Conservation (phyloP, 352 stramenopile genomes). For the Globisporangium splendens region DNA sequence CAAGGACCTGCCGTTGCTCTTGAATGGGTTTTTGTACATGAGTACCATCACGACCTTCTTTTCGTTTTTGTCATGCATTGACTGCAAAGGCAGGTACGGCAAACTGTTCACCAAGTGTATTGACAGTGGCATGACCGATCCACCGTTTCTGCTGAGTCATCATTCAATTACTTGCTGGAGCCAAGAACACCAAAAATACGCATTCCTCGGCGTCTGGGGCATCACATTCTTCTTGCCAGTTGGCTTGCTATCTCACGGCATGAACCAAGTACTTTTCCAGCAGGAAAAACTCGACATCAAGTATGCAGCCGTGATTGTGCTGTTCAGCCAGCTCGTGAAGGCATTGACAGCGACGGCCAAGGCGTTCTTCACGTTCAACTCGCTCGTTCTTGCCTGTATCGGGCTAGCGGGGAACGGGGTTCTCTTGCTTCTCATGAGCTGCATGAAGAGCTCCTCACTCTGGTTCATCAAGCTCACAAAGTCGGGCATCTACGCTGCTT, state of each 20-base stretch:
- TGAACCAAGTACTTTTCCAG: slow-evolving; percentile 66
- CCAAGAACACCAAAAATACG: slow-evolving; percentile 31
- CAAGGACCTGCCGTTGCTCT: slow-evolving; percentile 46
- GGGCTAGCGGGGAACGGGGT: slow-evolving; percentile 32
- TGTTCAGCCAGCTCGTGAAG: slow-evolving; percentile 55
- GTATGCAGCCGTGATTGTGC: slow-evolving; percentile 47
- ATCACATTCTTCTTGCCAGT: slow-evolving; percentile 60
- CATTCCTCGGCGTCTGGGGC: slow-evolving; percentile 51
- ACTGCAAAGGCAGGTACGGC: slow-evolving; percentile 22
- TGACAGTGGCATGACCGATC: not conserved
- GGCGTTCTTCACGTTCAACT: slow-evolving; percentile 47
- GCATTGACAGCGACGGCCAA: slow-evolving; percentile 32
- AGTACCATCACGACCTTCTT: slow-evolving; percentile 59
- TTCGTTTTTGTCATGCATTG: slow-evolving; percentile 45
- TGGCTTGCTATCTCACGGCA: slow-evolving; percentile 48
- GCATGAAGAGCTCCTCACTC: slow-evolving; percentile 44
- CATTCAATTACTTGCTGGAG: slow-evolving; percentile 45
- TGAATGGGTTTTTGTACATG: slow-evolving; percentile 59
- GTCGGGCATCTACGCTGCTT: slow-evolving; percentile 49
- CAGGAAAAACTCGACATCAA: slow-evolving; percentile 60
- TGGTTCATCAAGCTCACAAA: slow-evolving; percentile 61
- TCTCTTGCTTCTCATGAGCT: slow-evolving; percentile 32
- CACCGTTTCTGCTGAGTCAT: slow-evolving; percentile 43
- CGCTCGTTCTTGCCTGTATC: slow-evolving; percentile 28
- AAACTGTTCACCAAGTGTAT: slow-evolving; percentile 11